Base-by-base conservation (phyloP, 2,329 filamentous ascomycete species). In the Fonsecaea erecta region DNA sequence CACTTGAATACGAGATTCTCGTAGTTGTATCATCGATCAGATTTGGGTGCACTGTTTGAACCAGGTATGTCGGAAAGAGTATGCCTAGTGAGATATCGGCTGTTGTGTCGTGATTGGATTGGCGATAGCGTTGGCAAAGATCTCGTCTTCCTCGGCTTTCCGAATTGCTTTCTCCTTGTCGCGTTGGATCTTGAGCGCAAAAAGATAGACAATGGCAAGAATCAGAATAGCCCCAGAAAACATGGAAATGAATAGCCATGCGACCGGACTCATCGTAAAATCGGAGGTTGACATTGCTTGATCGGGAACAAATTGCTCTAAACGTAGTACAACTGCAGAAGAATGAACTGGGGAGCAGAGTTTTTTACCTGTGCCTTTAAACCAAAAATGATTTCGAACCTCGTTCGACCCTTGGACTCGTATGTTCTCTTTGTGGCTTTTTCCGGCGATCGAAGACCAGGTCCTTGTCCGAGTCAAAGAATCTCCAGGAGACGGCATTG, bases 171-270 rank as follows among this genome's bases (percentile, higher is more conserved):
- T 62, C 43, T 59, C 59, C 40, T 69, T 67, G 52, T 63, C 60
- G 16, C 48, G 62, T 24, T 40, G 46, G 12, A 62, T 56, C 52
- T 63, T 66, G 24, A 67, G 26, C 2, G 60, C 60, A 40, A 56
- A 67, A 32, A 67, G 64, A 54, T 67, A 64, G 40, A 67, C 55
- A n/a, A 67, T 37, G 43, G 55, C 55, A 24, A 69, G 52, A 35
- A 69, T 67, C 7, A 67, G 48, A 11, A 69, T 40, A 48, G 66
- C 52, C 14, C 53, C 60, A 21, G 67, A 56, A n/a, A 69, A 67
- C 3, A 69, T 60, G 9, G 64, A 57, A 18, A 69, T 56, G 32
- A 65, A 56, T 26, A 64, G 54, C 67, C 67, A 69, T 5, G 63
- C 66, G 34, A 68, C 30, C 11, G 63, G 60, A 6, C 63, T 57